Conservation (phyloP, 805 yeast species). For the Yarrowia keelungensis region DNA sequence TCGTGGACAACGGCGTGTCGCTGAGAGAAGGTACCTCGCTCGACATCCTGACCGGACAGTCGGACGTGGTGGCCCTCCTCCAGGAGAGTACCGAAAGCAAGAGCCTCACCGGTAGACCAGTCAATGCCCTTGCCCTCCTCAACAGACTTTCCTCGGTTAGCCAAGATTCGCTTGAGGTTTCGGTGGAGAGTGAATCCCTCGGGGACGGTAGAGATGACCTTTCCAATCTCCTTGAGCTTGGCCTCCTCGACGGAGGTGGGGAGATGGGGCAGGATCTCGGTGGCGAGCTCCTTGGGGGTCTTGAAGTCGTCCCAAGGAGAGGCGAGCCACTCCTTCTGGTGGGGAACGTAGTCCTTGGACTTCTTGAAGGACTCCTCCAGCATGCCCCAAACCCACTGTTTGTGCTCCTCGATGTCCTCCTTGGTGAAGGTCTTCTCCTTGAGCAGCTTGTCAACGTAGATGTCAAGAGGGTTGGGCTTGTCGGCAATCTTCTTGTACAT, state of each 20-base stretch:
- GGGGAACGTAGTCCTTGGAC: conserved; percentile 88
- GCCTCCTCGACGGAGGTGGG: conserved; percentile 88
- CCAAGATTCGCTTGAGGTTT: conserved; percentile 93
- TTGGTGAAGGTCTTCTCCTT: conserved; percentile 87
- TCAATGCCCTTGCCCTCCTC: conserved; percentile 94
- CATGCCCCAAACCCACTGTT: conserved; percentile 95
- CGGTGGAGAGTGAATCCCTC: conserved; percentile 86
- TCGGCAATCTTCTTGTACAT: conserved; percentile 93
- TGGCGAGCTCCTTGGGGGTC: conserved; percentile 95
- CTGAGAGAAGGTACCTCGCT: conserved; percentile 99
- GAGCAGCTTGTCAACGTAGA: conserved; percentile 79
- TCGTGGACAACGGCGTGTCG: conserved; percentile 99
- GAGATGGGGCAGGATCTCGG: conserved; percentile 92
- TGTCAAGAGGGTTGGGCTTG: conserved; percentile 87
- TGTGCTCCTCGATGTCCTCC: conserved; percentile 93
- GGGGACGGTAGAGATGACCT: conserved; percentile 82
- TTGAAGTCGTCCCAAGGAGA: conserved; percentile 99
- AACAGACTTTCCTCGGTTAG: conserved; percentile 82
- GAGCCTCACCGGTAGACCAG: conserved; percentile 99
- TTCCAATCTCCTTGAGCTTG: conserved; percentile 78
- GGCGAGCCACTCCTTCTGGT: conserved; percentile 96
- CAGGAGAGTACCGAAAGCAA: conserved; percentile 92
- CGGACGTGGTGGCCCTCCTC: conserved; percentile 96
- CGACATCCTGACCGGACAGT: conserved; percentile 99
- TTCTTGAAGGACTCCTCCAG: conserved; percentile 89